phyloP scores from a whole-genome alignment of 257 asterid species.

The Fraxinus pennsylvanica region DNA sequence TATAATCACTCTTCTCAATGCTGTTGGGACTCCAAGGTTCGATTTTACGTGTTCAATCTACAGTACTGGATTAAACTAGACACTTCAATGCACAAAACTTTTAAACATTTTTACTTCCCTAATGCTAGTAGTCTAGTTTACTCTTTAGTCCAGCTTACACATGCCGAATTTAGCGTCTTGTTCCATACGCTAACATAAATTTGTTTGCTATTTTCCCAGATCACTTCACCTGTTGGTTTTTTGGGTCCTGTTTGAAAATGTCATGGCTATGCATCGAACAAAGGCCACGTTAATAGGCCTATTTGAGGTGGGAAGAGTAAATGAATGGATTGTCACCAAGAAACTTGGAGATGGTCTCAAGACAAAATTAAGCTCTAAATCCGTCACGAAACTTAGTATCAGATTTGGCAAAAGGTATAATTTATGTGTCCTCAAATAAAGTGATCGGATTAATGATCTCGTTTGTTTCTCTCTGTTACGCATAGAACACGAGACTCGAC shows the following conservation, averaged over 20 bases:
- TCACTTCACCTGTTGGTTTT: conserved; percentile 78
- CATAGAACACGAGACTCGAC: too few relatives aligned
- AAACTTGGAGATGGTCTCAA: conserved; percentile 76
- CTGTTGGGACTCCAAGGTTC: conserved; percentile 88
- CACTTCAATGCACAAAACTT: too few relatives aligned
- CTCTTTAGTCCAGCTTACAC: background rate
- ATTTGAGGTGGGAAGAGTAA: conserved; percentile 80
- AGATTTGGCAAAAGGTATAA: conserved; percentile 58
- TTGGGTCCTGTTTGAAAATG: conserved; percentile 81
- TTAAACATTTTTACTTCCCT: too few relatives aligned
- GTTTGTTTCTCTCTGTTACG: background rate
- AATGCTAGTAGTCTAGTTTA: too few relatives aligned
- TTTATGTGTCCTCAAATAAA: background rate
- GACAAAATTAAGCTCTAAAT: conserved; percentile 1
- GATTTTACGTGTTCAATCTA: background rate
- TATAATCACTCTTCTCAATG: conserved; percentile 71
- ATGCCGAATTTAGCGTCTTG: background rate
- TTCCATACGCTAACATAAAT: background rate
- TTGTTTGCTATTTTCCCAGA: conserved; percentile 30
- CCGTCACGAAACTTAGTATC: conserved; percentile 45
- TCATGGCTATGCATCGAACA: conserved; percentile 84
- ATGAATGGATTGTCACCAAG: conserved; percentile 95
- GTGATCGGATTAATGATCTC: background rate
- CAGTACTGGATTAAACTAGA: background rate
- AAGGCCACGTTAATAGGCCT: conserved; percentile 89